A percentile compares a stretch with the other conserved stretches of the same genome.
Evolutionary conservation across 495 filamentous ascomycete genomes (phyloP).

Genomic region (Trichoderma asperelloides): DNA sequence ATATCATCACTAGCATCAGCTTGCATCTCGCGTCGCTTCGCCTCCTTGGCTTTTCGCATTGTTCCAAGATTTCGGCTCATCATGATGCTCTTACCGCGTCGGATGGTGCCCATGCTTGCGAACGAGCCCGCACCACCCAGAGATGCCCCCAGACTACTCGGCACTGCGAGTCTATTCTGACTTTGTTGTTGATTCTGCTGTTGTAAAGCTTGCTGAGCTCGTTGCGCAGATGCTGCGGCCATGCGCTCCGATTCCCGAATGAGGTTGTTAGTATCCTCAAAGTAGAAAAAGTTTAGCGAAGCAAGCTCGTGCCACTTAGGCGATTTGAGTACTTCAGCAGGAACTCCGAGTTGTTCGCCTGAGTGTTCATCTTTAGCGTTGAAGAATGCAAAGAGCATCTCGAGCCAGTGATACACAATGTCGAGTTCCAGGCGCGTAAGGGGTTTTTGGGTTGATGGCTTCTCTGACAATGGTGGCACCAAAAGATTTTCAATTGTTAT

Average conservation of each 20-base stretch:
- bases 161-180: conserved; percentile 49
- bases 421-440: conserved; percentile 87
- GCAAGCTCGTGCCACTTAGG: conserved; percentile 98
- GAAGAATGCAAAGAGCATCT: conserved; percentile 91
- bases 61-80: conserved; percentile 90
- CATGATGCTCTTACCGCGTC: conserved; percentile 89
- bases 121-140: conserved; percentile 40
- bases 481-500: conserved; percentile 82
- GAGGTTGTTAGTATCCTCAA: conserved; percentile 82
- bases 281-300: conserved; percentile 96
- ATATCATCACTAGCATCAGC: conserved; percentile 97
- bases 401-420: conserved; percentile 89
- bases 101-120: conserved; percentile 63
- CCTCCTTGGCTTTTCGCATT: conserved; percentile 90
- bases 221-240: conserved; percentile 77
- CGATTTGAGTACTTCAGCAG: conserved; percentile 82
- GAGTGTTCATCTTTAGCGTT: conserved; percentile 75
- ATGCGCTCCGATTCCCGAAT: conserved; percentile 91
- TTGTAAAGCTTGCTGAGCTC: conserved; percentile 53
- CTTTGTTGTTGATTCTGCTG: conserved; percentile 21
- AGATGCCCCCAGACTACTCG: conserved; percentile 14
- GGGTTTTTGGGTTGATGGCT: conserved; percentile 79
- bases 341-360: conserved; percentile 79
- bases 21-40: conserved; percentile 89
- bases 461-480: conserved; percentile 92